These are phyloP conservation scores for Mycena leptocephala DNA, from an alignment of 768 basidiomycete species.

Conservation along the genomic window DNA sequence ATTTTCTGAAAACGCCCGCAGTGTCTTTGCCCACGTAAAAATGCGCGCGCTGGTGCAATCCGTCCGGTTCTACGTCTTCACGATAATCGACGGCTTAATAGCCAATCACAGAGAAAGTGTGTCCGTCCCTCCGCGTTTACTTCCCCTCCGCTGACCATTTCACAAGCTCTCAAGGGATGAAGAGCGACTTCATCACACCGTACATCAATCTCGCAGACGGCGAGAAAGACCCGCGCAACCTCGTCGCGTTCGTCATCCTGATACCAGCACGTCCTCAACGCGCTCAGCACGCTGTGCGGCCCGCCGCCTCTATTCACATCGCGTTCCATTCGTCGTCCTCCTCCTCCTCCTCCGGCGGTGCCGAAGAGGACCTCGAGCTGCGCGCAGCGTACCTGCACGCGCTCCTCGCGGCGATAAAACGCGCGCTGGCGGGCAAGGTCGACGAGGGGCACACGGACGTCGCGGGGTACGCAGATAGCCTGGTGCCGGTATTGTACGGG, in stretches of 20 bases:
- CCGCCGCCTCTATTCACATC: slow-evolving; percentile 82
- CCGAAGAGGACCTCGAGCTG: slow-evolving; percentile 65
- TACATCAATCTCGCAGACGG: slow-evolving; percentile 92
- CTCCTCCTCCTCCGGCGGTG: too few relatives aligned
- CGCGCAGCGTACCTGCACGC: slow-evolving; percentile 90
- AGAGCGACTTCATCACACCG: slow-evolving; percentile 78
- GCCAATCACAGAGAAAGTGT: slow-evolving; percentile 78
- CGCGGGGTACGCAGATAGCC: slow-evolving; percentile 82
- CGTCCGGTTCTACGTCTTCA: slow-evolving; percentile 86
- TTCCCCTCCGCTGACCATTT: slow-evolving; percentile 15
- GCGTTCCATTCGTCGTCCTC: slow-evolving; percentile 1
- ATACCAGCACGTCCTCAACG: slow-evolving; percentile 80
- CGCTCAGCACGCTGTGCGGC: slow-evolving; percentile 81
- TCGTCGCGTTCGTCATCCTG: slow-evolving; percentile 90
- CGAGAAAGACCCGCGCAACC: slow-evolving; percentile 97
- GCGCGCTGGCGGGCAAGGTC: slow-evolving; percentile 68
- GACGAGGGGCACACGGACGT: slow-evolving; percentile 78
- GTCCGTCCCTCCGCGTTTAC: slow-evolving; percentile 33
- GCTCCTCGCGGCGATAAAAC: slow-evolving; percentile 79
- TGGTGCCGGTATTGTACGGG: slow-evolving; percentile 82
- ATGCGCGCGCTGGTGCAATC: slow-evolving; percentile 90
- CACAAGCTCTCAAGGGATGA: slow-evolving; percentile 81
- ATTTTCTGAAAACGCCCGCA: slow-evolving; percentile 49
- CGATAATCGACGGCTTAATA: slow-evolving; percentile 85
- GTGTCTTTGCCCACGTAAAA: slow-evolving; percentile 83